Percentiles rank a stretch among this genome's conserved stretches.
phyloP scores from a whole-genome alignment of 768 basidiomycete genomes.

The Macrolepiota albuminosa region DNA sequence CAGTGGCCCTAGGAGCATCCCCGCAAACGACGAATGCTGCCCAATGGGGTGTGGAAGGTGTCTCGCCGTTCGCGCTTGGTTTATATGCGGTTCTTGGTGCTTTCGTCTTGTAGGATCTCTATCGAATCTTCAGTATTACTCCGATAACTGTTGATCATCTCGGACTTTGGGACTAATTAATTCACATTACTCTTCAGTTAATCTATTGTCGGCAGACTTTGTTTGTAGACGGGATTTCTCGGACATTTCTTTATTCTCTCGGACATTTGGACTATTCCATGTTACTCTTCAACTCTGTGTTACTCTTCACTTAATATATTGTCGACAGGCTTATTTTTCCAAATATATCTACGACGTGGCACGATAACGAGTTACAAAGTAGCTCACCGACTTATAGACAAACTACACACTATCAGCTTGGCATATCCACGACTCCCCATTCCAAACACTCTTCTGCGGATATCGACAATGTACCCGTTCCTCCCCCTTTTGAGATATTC shows the following conservation, averaged over 20 bases:
- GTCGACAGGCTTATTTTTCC: not conserved
- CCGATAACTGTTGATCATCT: not conserved
- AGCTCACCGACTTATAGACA: too few species aligned
- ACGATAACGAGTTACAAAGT: not conserved
- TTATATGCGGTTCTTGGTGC: not conserved
- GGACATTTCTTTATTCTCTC: too few species aligned
- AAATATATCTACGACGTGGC: not conserved
- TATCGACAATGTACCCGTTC: slow-evolving; percentile 5
- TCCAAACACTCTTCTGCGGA: slow-evolving; percentile 4
- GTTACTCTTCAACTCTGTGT: too few species aligned
- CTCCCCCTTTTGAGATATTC: not conserved
- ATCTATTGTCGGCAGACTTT: not conserved
- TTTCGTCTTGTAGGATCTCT: not conserved
- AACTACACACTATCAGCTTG: not conserved
- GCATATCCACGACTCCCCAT: not conserved
- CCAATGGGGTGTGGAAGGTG: not conserved
- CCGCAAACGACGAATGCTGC: slow-evolving; percentile 1
- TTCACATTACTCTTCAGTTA: not conserved
- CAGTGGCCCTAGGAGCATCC: not conserved
- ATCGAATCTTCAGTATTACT: not conserved
- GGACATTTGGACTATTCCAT: too few species aligned
- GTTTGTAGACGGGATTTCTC: not conserved
- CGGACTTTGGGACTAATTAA: not conserved
- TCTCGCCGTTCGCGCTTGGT: not conserved
- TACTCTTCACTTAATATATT: not conserved